Conservation (phyloP, 2,329 filamentous ascomycete species). For the Fusarium sp. region DNA sequence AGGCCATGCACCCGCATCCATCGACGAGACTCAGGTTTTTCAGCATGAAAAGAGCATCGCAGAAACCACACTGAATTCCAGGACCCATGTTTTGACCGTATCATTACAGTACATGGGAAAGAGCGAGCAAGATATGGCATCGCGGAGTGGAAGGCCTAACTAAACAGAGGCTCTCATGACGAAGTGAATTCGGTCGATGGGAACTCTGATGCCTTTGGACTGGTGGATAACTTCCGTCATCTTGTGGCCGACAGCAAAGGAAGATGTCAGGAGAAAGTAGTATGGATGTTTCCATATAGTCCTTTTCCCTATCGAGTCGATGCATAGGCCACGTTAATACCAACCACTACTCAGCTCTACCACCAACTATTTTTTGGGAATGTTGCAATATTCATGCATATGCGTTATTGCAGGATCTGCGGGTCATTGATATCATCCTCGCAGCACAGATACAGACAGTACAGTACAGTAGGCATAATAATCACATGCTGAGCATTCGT, state of each 20-base stretch:
- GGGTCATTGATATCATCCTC: background rate
- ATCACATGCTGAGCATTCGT: constrained; percentile 13
- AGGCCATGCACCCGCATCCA: background rate
- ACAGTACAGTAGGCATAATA: background rate
- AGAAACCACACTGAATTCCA: no score
- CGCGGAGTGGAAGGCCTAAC: background rate
- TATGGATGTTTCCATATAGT: no score
- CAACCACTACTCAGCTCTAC: background rate
- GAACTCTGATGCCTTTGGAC: no score
- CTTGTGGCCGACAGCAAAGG: no score
- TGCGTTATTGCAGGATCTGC: background rate
- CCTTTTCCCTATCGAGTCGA: no score
- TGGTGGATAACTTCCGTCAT: no score
- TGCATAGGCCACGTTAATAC: background rate
- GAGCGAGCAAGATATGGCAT: background rate
- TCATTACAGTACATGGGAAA: background rate
- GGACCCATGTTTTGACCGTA: no score
- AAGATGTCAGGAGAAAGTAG: no score
- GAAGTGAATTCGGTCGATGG: background rate
- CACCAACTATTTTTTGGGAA: background rate
- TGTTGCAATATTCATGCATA: background rate
- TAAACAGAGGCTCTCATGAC: background rate
- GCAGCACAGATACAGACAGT: background rate
- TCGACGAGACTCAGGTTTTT: background rate
- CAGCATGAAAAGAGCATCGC: no score